Evolutionary conservation across 805 yeast species (phyloP).

Genomic region (Lipomyces kockii): DNA sequence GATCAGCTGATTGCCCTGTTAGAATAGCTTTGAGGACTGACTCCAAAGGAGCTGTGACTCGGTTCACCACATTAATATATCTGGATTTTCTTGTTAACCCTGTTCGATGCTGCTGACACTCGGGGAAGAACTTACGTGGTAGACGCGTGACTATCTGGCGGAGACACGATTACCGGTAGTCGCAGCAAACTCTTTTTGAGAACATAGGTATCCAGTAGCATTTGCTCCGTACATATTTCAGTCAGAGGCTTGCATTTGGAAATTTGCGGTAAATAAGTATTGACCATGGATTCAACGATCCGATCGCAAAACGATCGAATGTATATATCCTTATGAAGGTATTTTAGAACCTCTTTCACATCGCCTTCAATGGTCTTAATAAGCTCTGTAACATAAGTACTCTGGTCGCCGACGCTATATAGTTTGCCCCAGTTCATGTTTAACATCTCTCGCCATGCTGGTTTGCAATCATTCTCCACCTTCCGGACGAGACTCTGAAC

Average conservation of each 20-base stretch:
- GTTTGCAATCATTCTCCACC: conserved; percentile 62
- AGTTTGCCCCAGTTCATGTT: conserved; percentile 74
- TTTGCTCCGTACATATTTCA: conserved; percentile 76
- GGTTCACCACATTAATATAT: conserved; percentile 52
- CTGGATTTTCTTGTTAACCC: conserved; percentile 38
- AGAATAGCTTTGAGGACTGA: conserved; percentile 69
- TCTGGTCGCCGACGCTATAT: conserved; percentile 70
- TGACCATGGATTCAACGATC: conserved; percentile 65
- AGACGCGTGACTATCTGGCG: conserved; percentile 25
- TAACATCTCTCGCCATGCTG: conserved; percentile 82
- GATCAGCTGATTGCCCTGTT: conserved; percentile 53
- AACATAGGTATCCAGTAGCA: conserved; percentile 70
- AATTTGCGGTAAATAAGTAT: conserved; percentile 61
- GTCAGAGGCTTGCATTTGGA: conserved; percentile 68
- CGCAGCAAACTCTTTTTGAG: conserved; percentile 58
- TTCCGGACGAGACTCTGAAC: conserved; percentile 61
- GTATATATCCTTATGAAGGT: conserved; percentile 60
- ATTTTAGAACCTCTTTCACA: conserved; percentile 33
- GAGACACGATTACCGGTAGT: conserved; percentile 40
- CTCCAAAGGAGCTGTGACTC: conserved; percentile 55
- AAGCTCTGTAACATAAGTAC: conserved; percentile 68
- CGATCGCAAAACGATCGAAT: conserved; percentile 76
- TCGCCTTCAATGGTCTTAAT: conserved; percentile 52
- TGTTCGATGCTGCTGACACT: neutral
- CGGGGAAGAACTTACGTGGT: conserved; percentile 21